Evolutionary conservation across 2,329 filamentous ascomycete species (phyloP), one percentile per base, ranked within the genome.

Genomic region (Monilinia polystroma): DNA sequence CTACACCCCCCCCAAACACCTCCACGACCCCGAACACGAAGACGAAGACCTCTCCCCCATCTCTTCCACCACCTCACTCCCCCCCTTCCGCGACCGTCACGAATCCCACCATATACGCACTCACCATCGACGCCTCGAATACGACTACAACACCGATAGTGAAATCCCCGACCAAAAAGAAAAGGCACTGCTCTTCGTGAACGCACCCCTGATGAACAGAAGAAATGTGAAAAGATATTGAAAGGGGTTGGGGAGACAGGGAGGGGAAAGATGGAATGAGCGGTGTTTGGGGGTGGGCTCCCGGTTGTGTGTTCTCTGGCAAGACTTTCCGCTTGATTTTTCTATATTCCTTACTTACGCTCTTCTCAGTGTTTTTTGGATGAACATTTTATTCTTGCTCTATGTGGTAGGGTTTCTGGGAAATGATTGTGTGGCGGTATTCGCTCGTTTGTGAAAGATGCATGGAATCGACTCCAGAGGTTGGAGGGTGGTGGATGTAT

Each of bases 41-140:
- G 64, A 66, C 38, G 64, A 66, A 66, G 64, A 66, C 54, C 54
- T 63, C 5, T 60, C 45, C 38, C 53, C 64, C 12, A 14, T 51
- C 47, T 60, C 55, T 20, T 58, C 51, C 41, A 16, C 43, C 11
- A 58, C 53, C 18, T 59, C 54, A 4, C 20, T n/a, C 56, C 26
- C 63, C 10, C 32, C 29, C 12, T 29, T 29, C 23, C 63, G 53
- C 16, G 18, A 32, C n/a, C 56, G 57, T 3, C 32, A 66, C 23
- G n/a, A 62, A 35, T 66, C 47, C 4, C 64, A 51, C 8, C 47
- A 26, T 12, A 49, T 35, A 6, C 56, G 49, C 35, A 47, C 29
- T 0, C 51, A 60, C 20, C 54, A 54, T 41, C 64, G 57, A 5
- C 56, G 14, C 14, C 20, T 66, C 26, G 64, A 66, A 35, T 55